Evolutionary conservation across 805 yeast species (phyloP).

Genomic region (Jamesozyma spencerorum): DNA sequence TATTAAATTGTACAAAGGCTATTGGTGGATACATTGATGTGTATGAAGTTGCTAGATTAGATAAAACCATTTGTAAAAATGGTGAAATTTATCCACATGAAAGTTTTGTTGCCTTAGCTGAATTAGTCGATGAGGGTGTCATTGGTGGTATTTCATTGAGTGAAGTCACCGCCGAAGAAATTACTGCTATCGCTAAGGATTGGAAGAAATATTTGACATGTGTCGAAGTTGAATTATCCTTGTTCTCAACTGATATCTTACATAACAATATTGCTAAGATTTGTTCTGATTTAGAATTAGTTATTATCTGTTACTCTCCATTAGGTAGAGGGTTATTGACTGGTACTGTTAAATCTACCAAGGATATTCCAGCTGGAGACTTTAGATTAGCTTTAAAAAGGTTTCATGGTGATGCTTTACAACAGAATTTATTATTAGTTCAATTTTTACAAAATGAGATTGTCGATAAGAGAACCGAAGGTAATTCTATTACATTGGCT

Average conservation of each 20-base stretch:
- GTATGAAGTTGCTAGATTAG: slow-evolving; percentile 70
- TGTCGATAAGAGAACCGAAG: slow-evolving; percentile 44
- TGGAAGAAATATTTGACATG: slow-evolving; percentile 45
- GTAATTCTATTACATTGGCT: slow-evolving; percentile 41
- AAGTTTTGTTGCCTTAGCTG: slow-evolving; percentile 46
- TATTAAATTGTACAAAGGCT: slow-evolving; percentile 35
- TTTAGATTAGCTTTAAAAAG: slow-evolving; percentile 43
- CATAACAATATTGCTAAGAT: slow-evolving; percentile 54
- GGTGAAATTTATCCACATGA: slow-evolving; percentile 38
- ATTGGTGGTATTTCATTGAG: slow-evolving; percentile 66
- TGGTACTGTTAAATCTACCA: slow-evolving; percentile 41
- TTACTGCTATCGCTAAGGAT: slow-evolving; percentile 47
- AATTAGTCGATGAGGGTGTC: slow-evolving; percentile 51
- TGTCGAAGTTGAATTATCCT: slow-evolving; percentile 73
- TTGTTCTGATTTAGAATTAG: slow-evolving; percentile 48
- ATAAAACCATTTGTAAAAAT: slow-evolving; percentile 25
- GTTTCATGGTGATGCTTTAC: slow-evolving; percentile 48
- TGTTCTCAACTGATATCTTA: slow-evolving; percentile 55
- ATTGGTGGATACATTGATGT: slow-evolving; percentile 46
- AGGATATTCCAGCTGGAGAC: slow-evolving; percentile 50
- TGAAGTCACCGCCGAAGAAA: slow-evolving; percentile 57
- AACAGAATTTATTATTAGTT: slow-evolving; percentile 43
- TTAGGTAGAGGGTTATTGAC: slow-evolving; percentile 71
- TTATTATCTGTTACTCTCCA: slow-evolving; percentile 77
- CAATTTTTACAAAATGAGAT: slow-evolving; percentile 36